Base-by-base conservation (phyloP, 257 asterid genomes). In the Schizonepeta tenuifolia region DNA sequence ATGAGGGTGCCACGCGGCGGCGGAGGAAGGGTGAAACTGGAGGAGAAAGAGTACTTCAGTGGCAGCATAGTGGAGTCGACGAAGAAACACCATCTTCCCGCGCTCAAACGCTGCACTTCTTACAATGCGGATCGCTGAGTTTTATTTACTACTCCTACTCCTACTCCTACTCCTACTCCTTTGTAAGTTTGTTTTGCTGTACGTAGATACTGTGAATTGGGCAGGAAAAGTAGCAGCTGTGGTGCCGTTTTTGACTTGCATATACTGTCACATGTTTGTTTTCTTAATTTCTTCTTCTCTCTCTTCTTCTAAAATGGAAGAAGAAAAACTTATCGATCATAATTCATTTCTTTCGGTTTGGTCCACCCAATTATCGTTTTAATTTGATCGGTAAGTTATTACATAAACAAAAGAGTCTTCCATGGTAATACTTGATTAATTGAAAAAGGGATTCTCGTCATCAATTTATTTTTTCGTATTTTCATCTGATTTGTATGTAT, bases 11-110 rank as follows among this genome's bases (percentile, higher is more conserved):
- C 98, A 73, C 91, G 92, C 66, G 88, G 80, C 10, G 78, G 21
- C 35, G 81, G 72, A 6, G 82, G 80, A 24, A 55, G 81, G 35
- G 44, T 64, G 73, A 85, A 81, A 28, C 6, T 82, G 80, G 97
- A 90, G 77, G 93, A 81, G 31, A 89, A 90, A 2, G 94, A 87
- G 49, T 90, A 88, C 78, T 90, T 87, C 46, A 89, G 96, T 59
- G 93, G 93, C 59, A 89, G 92, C 80, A 56, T 88, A 28, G 83
- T 84, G 62, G 89, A 87, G n/a, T n/a, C n/a, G 83, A 83, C 87
- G 31, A 85, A 75, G 81, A 88, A 74, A 76, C 87, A 84, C 82
- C 82, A 79, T 57, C 68, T 86, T 64, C 88, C 90, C 5, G 75
- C 66, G 66, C 73, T 90, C 26, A 88, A 86, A 69, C 86, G 95